Evolutionary conservation across 768 basidiomycete genomes (phyloP).

Genomic region (Termitomyces heimii): DNA sequence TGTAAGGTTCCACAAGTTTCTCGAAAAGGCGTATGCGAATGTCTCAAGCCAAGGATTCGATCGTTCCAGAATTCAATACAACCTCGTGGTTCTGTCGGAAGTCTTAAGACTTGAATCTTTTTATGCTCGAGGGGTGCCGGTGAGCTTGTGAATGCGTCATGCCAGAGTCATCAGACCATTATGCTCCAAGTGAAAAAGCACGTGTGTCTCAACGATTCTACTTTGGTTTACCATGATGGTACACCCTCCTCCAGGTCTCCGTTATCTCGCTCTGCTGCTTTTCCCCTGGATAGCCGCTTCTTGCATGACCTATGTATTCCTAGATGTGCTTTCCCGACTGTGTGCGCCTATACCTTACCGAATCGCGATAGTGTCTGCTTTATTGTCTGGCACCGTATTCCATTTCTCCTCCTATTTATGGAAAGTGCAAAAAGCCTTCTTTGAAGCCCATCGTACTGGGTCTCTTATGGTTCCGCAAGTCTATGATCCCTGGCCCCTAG

Average conservation of each 20-base stretch:
- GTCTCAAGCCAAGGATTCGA: neutral
- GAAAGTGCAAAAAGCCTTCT: neutral
- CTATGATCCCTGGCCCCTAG: slow-evolving; percentile 27
- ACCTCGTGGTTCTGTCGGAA: neutral
- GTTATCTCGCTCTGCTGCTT: slow-evolving; percentile 2
- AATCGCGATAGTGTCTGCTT: neutral
- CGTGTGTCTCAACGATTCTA: neutral
- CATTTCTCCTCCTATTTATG: neutral
- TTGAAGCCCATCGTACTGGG: slow-evolving; percentile 11
- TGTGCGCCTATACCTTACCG: neutral
- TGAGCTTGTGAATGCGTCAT: neutral
- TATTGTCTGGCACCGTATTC: slow-evolving; percentile 5
- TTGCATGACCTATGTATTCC: neutral
- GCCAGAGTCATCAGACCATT: neutral
- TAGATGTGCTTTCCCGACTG: neutral
- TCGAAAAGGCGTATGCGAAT: neutral
- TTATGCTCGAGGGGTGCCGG: neutral
- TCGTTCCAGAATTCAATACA: neutral
- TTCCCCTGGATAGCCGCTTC: neutral
- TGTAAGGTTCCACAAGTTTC: too few species aligned
- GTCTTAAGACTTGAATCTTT: neutral
- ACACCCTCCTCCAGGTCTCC: slow-evolving; percentile 4
- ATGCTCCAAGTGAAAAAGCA: neutral
- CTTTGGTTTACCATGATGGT: neutral
- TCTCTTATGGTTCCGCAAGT: slow-evolving; percentile 28